Evolutionary conservation across 305 asterid genomes (phyloP).

Genomic region (Fraxinus floribunda): DNA sequence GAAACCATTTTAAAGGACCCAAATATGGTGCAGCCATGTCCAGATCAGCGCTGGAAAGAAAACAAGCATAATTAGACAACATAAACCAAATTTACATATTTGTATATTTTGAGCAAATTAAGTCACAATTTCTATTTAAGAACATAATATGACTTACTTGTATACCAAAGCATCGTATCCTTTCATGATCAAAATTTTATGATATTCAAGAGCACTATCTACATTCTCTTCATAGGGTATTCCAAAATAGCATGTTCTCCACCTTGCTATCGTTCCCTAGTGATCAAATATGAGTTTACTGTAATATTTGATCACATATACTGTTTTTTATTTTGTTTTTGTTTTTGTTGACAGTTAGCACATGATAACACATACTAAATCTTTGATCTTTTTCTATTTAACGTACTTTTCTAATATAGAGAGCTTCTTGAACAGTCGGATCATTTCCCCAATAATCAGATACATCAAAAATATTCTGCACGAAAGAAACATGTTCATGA

Average conservation of each 20-base stretch:
- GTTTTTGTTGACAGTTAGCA: no score
- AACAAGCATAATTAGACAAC: neutral
- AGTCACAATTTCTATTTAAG: neutral
- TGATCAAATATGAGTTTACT: neutral
- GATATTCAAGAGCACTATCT: conserved; percentile 22
- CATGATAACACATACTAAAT: no score
- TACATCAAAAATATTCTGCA: neutral
- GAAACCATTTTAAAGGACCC: neutral
- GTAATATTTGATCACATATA: neutral
- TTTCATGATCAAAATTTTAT: conserved; percentile 28
- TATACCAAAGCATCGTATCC: conserved; percentile 30
- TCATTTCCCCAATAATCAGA: conserved; percentile 15
- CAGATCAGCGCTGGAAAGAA: conserved; percentile 20
- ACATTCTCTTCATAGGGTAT: conserved; percentile 9
- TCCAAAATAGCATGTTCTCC: conserved; percentile 35
- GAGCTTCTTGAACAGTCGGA: conserved; percentile 21
- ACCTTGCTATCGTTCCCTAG: conserved; percentile 36
- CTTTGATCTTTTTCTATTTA: neutral
- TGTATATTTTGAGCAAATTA: no score
- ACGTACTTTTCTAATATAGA: conserved; percentile 22
- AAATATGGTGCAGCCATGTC: no score
- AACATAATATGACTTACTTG: conserved; percentile 18
- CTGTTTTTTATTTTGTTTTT: no score
- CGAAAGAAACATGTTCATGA: neutral
- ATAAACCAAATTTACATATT: neutral